These are phyloP conservation scores for Aegilops speltoides DNA, from an alignment of 176 grass and related monocot species.

Conservation along the genomic window DNA sequence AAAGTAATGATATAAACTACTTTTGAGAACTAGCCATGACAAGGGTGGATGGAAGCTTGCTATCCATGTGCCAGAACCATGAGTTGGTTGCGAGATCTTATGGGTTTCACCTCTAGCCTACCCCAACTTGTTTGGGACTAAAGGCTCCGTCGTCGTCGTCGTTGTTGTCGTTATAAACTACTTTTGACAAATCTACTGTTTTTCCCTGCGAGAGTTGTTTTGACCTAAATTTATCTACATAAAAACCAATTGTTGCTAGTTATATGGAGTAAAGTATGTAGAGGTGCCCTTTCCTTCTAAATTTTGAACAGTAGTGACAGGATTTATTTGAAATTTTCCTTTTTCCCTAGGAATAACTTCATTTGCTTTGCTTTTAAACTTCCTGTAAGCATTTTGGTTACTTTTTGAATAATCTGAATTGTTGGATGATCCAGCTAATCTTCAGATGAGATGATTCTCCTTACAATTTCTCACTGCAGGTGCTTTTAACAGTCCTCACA, in stretches of 20 bases:
- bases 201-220: not conserved
- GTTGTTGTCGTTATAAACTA: not conserved
- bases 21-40: not conserved
- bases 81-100: too few relatives aligned
- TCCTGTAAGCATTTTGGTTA: not conserved
- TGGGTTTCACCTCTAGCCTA: too few relatives aligned
- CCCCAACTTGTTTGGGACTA: too few relatives aligned
- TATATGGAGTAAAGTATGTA: constrained; percentile 5
- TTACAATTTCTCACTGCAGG: constrained; percentile 46
- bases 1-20: not conserved
- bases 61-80: too few relatives aligned
- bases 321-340: constrained; percentile 12
- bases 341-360: not conserved
- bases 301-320: constrained; percentile 9
- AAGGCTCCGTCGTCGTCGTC: too few relatives aligned
- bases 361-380: not conserved
- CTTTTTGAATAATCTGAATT: constrained; percentile 11
- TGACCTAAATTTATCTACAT: not conserved
- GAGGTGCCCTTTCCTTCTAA: not conserved
- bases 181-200: not conserved
- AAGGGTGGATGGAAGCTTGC: too few relatives aligned
- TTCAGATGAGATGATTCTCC: constrained; percentile 16
- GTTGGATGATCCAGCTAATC: not conserved
- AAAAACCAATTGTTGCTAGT: not conserved
- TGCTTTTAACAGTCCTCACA: constrained; percentile 85